Conservation (phyloP, 2,329 filamentous ascomycete genomes). For the Nothopassalora personata region DNA sequence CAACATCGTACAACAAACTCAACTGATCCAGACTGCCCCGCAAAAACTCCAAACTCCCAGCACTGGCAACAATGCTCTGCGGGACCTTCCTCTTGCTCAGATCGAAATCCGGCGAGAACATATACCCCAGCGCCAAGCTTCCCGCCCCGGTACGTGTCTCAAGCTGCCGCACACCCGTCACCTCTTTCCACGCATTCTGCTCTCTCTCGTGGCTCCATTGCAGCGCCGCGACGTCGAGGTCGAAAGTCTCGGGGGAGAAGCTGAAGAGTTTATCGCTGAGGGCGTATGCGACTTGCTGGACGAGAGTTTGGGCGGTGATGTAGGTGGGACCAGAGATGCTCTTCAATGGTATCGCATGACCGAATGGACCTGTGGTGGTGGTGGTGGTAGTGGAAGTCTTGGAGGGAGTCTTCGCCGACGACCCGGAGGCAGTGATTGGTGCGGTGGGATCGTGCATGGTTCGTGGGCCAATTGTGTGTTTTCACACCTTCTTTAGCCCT, state of each 20-base stretch:
- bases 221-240: constrained; percentile 77
- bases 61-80: constrained; percentile 83
- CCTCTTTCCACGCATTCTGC: constrained; percentile 75
- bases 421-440: background rate
- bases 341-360: constrained; percentile 47
- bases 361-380: constrained; percentile 44
- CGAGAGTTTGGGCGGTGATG: constrained; percentile 83
- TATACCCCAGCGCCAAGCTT: constrained; percentile 86
- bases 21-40: constrained; percentile 85
- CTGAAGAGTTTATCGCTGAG: constrained; percentile 97
- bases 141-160: constrained; percentile 88
- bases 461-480: background rate
- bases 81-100: constrained; percentile 84
- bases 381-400: constrained; percentile 1
- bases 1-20: constrained; percentile 81
- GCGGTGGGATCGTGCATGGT: background rate
- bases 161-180: constrained; percentile 70
- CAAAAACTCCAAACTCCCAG: constrained; percentile 73
- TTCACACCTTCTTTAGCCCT: background rate
- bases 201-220: constrained; percentile 67
- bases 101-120: constrained; percentile 97
- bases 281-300: constrained; percentile 93
- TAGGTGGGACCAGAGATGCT: constrained; percentile 82
- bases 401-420: background rate
- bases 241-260: constrained; percentile 90